These are phyloP conservation scores for Amaranthus tricolor DNA, from an alignment of 179 eudicot genomes.

Conservation along the genomic window DNA sequence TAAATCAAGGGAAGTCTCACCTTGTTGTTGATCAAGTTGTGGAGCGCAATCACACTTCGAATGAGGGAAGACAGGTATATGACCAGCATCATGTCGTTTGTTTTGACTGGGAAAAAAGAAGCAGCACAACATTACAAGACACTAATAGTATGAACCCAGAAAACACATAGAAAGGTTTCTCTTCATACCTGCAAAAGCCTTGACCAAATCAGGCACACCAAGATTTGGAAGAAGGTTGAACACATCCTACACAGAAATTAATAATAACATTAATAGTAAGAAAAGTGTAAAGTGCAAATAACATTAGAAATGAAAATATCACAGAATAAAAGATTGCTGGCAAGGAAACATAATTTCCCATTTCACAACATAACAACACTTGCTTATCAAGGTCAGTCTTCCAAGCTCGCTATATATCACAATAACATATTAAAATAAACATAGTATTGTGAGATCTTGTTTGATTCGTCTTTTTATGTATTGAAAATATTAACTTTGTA, in stretches of 20 bases:
- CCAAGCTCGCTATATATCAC: no score
- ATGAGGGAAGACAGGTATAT: conserved; percentile 89
- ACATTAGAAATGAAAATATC: background rate
- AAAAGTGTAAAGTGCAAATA: background rate
- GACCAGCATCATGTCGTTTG: conserved; percentile 97
- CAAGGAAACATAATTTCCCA: background rate
- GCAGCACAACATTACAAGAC: conserved; percentile 1
- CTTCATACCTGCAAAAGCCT: conserved; percentile 73
- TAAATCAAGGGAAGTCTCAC: conserved; percentile 29
- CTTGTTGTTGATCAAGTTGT: conserved; percentile 98
- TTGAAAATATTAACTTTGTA: no score
- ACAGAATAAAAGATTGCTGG: background rate
- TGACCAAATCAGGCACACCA: conserved; percentile 67
- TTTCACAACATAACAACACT: no score
- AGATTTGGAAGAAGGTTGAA: conserved; percentile 91
- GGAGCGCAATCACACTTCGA: conserved; percentile 94
- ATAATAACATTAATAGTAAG: background rate
- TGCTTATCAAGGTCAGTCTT: no score
- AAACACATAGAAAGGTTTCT: background rate
- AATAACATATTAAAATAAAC: no score
- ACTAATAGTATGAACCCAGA: background rate
- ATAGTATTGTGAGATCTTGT: no score
- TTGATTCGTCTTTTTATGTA: no score
- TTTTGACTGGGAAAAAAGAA: conserved; percentile 59
- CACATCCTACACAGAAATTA: conserved; percentile 50